Evolutionary conservation across 768 basidiomycete species (phyloP), one percentile per base, ranked within the genome.

Genomic region (Termitomyces sp.): DNA sequence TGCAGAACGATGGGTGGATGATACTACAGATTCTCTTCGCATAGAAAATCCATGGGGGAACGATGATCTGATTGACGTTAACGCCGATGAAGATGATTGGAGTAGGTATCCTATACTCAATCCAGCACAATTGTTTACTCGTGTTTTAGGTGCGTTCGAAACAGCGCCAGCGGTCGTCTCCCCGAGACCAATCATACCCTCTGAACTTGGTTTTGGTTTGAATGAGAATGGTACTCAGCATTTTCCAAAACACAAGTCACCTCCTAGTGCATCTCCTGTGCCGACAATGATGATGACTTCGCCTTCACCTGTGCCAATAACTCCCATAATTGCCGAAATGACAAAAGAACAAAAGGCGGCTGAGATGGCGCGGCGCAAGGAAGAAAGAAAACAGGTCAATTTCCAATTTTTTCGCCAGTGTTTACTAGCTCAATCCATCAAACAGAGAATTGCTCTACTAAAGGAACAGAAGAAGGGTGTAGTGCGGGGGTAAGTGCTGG

Each of bases 51-150:
- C 80, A 0, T 92, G 90, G 91, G 89, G 85, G 1, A 77, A 72
- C 48, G 86, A 82, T 8, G 91, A 98, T 70, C 70, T 98, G 57
- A 96, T 98, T 69, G 94, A 99, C 66, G 86, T 98, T 4, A 87
- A 94, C 66, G 94, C 91, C 0, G 95, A 98, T 64, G 82, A 86
- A 26, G 95, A 87, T 65, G 96, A 98, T 68, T 99, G 95, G 95
- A 90, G 95, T 91, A 68, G 68, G 87, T 78, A 77, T 77, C 18
- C 24, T 20, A 36, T 47, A 46, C 35, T 56, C 47, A 28, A 35
- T 12, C 13, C 51, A 55, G 35, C n/a, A 24, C 59, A 38, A 20
- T 48, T 24, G 24, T 51, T 55, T 24, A 58, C 38, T 14, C 48
- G 57, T 28, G 26, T 14, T 53, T 43, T 54, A 88, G 91, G 84